Evolutionary conservation across 192 early-diverging fungal genomes (phyloP).

Genomic region (Coemansia sp.): DNA sequence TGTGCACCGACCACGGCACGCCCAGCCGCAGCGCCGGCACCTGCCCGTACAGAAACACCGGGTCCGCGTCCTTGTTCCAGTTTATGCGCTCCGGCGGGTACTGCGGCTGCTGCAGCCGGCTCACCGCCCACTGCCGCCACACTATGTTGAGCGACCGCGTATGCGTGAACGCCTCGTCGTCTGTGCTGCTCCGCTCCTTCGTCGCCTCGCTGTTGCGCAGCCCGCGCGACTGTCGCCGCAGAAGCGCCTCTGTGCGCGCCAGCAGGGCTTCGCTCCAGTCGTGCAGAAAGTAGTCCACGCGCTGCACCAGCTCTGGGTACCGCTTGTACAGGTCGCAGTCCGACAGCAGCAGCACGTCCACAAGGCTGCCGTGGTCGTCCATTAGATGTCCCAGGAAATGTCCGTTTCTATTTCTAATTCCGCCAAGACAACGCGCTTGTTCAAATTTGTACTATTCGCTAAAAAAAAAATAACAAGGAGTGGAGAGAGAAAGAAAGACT

Average conservation of each 20-base stretch:
- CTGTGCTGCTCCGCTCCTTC: slow-evolving; percentile 8
- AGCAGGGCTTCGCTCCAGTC: slow-evolving; percentile 43
- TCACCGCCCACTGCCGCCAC: slow-evolving; percentile 49
- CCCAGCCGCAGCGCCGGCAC: slow-evolving; percentile 40
- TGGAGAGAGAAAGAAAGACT: background rate
- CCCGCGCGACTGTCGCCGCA: slow-evolving; percentile 27
- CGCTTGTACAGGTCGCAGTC: slow-evolving; percentile 52
- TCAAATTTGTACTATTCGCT: no score
- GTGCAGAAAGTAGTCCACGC: slow-evolving; percentile 50
- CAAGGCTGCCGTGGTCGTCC: slow-evolving; percentile 36
- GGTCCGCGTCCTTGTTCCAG: slow-evolving; percentile 55
- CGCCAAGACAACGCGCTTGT: background rate
- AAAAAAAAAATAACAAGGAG: slow-evolving; percentile 1
- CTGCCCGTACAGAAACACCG: slow-evolving; percentile 50
- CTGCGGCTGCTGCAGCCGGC: slow-evolving; percentile 33
- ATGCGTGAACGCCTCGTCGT: slow-evolving; percentile 43
- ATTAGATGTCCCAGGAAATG: slow-evolving; percentile 9
- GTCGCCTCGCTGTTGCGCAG: slow-evolving; percentile 13
- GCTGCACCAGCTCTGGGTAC: slow-evolving; percentile 48
- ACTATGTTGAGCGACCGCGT: slow-evolving; percentile 44
- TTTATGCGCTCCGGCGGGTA: slow-evolving; percentile 53
- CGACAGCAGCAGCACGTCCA: slow-evolving; percentile 47
- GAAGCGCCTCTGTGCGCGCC: slow-evolving; percentile 35
- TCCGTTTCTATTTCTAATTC: no score
- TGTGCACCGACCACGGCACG: slow-evolving; percentile 40